Conservation (phyloP, 176 grass and related monocot genomes). For the Zizania latifolia region DNA sequence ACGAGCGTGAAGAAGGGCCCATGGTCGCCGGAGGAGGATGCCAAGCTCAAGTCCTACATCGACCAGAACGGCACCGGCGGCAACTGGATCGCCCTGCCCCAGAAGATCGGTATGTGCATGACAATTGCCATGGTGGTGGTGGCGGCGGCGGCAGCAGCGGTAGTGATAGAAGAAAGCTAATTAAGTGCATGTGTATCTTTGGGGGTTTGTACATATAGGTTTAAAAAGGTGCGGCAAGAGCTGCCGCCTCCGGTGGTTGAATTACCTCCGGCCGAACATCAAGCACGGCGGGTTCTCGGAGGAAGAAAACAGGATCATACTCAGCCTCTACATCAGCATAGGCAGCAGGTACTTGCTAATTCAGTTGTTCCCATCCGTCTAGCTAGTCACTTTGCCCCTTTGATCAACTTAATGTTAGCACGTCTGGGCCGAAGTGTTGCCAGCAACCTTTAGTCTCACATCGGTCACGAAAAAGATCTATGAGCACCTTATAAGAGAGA, state of each 20-base stretch:
- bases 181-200: neutral
- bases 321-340: constrained; percentile 81
- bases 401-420: too few relatives aligned
- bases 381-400: constrained; percentile 1
- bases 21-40: constrained; percentile 89
- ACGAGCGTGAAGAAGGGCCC: constrained; percentile 87
- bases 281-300: constrained; percentile 92
- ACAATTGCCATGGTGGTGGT: neutral
- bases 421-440: too few relatives aligned
- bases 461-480: too few relatives aligned
- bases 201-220: constrained; percentile 31
- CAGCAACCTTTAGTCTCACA: too few relatives aligned
- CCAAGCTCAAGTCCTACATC: constrained; percentile 91
- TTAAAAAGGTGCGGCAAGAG: constrained; percentile 95
- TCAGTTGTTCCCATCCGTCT: neutral
- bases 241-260: constrained; percentile 93
- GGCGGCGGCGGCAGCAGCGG: neutral
- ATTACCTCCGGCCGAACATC: constrained; percentile 91
- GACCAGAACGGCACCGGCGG: constrained; percentile 86
- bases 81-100: constrained; percentile 91
- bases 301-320: constrained; percentile 85
- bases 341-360: constrained; percentile 78
- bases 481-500: too few relatives aligned
- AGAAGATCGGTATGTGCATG: constrained; percentile 75
- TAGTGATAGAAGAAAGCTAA: neutral